Evolutionary conservation across 192 early-diverging fungal species (phyloP), one percentile per base, ranked within the genome.

Genomic region (Coemansia umbellata): DNA sequence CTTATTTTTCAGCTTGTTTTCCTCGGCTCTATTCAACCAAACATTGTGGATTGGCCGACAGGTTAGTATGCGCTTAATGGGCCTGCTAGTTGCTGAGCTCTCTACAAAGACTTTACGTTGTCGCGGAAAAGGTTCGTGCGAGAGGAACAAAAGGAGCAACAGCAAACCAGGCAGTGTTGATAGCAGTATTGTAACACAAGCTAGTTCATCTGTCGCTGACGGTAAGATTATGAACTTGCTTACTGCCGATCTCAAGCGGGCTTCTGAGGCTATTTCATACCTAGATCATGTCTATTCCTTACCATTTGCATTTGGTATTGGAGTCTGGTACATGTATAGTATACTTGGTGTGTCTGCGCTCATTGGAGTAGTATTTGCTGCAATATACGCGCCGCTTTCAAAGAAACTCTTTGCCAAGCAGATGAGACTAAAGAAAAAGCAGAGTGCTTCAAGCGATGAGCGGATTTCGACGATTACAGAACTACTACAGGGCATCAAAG

Each of bases 331-430:
- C 50, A 69, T 97, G 44, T 85, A 91, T 53, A 64, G 55, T 41
- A 63, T 95, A 21, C 70, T 94, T 41, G 93, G 93, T n/a, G 66
- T 78, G 14, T 80, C 91, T 11, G 91, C 89, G 14, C 39, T 95
- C 11, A 83, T 86, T 32, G 93, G 91, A 11, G 71, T 95, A 8
- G 56, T 67, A 0, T 71, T 85, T 27, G 84, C 92, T 27, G 54
- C 86, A 5, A 15, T 85, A 3, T 75, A 80, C 35, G 83, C 82
- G 26, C 85, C 85, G 44, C 31, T 86, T 40, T 64, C 42, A 66
- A 80, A 39, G 73, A 62, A 95, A 63, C 82, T 97, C 54, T 90
- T 91, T 73, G 86, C 84, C 19, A 90, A 90, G 90, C 84, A 90
- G 66, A 69, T 69, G 37, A 69, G 58, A 18, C 41, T 81, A 67